Evolutionary conservation across 495 filamentous ascomycete genomes (phyloP), one percentile per base, ranked within the genome.

Genomic region (Sabuloglossum arenarium): DNA sequence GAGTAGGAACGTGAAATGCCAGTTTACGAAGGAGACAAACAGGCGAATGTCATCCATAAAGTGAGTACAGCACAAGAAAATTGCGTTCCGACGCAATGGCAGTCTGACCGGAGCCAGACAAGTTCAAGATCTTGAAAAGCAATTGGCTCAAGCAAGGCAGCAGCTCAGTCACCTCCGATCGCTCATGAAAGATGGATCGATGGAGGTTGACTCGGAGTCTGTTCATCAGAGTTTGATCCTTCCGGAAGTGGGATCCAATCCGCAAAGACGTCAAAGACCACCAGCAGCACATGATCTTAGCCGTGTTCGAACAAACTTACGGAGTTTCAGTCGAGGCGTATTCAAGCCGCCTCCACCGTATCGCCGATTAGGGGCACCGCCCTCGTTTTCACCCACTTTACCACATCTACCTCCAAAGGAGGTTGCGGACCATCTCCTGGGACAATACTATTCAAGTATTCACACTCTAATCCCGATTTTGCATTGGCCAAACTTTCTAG

Each of bases 21-120:
- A 95, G 67, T 98, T 98, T 65, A 98, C 91, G 47, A 98, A 98
- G 71, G 91, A 98, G 68, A 97, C 91, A 23, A 98, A 98, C 68
- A 80, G 93, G 50, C 80, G 91, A 59, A 98, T 98, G 91, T 96
- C 91, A 49, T 95, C 89, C 14, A 96, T 97, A 67, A 98, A 97
- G 80, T 82, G 68, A 61, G 75, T 71, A 46, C 43, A 30, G 47
- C 42, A 28, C 34, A 51, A 9, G 30, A 29, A 47, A 14, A 28
- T 45, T 57, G n/a, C 19, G 24, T 21, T 51, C 8, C 8, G 19
- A 39, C 39, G 24, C 49, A 31, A 11, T 37, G 31, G 25, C 25
- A 42, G 56, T 46, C 53, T 37, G 55, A 14, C 45, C 28, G 25
- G 25, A 52, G 53, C 28, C 59, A 82, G 79, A 67, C 91, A 96